Base-by-base conservation (phyloP, 768 basidiomycete genomes). In the Russula abietina region DNA sequence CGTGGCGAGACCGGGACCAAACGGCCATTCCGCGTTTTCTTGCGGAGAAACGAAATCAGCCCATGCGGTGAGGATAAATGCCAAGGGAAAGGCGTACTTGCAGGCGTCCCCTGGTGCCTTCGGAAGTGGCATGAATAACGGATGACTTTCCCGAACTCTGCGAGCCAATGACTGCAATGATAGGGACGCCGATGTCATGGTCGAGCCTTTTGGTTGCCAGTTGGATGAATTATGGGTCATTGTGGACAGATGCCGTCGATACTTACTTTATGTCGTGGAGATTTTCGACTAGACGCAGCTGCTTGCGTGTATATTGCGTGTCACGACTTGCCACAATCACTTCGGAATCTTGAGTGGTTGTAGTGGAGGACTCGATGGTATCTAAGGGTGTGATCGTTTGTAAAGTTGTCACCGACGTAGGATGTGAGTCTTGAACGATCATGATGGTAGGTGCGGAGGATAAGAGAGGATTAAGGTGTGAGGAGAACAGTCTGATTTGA, bases 131-230 rank as follows among this genome's bases (percentile, higher is more conserved):
- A 38, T 74, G 71, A 30, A 74, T 73, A 3, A 73, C 55, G 11
- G 73, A 74, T 7, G 71, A 72, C 43, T 74, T 74, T 1, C 73
- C 73, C 2, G 70, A 70, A 38, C 69, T 71, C 46, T 74, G 74
- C 4, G 71, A 71, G 16, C 73, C 74, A 16, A 72, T 43, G 0
- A 74, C 71, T 1, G 61, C 70, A 32, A 74, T 72, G 8, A 60
- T 67, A 4, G 74, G 73, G 19, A 74, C 62, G 17, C 69, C 68
- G 11, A 74, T 49, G 38, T 73, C 70, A 2, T 11, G 28, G 17
- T 66, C 57, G 11, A 67, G 52, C 17, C 67, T 67, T 48, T 51
- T n/a, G 8, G 11, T 38, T 22, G 1, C 49, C 43, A 53, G 36
- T 54, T 36, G 41, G 61, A 54, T 16, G 45, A 30, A 45, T n/a